These are phyloP conservation scores for Lipomyces kockii DNA, from an alignment of 805 yeast species.

Conservation along the genomic window DNA sequence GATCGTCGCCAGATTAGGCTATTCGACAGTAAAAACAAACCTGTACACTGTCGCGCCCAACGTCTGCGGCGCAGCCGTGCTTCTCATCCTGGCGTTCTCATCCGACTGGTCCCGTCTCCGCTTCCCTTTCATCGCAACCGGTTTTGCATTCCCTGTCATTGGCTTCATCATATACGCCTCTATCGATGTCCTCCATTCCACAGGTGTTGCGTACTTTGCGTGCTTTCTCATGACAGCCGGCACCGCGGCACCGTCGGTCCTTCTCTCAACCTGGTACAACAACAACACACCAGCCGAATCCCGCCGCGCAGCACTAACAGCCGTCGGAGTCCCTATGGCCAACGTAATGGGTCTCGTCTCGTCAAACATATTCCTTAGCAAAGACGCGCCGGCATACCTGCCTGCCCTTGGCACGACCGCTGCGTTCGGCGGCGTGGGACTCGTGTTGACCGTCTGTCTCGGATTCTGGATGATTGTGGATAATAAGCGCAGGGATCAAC, in stretches of 20 bases:
- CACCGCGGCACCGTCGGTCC: conserved; percentile 53
- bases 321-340: conserved; percentile 58
- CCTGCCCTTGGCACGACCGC: conserved; percentile 56
- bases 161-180: conserved; percentile 56
- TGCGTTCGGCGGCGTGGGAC: conserved; percentile 53
- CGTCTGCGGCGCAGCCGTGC: conserved; percentile 53
- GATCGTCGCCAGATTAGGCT: conserved; percentile 60
- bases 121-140: conserved; percentile 48
- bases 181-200: conserved; percentile 48
- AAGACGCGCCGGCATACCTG: conserved; percentile 57
- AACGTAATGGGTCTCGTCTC: conserved; percentile 61
- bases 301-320: conserved; percentile 52
- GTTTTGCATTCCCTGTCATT: conserved; percentile 49
- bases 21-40: conserved; percentile 70
- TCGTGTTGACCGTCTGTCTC: conserved; percentile 43
- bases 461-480: conserved; percentile 49
- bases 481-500: conserved; percentile 49
- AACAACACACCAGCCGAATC: conserved; percentile 54
- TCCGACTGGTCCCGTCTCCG: conserved; percentile 51
- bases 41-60: conserved; percentile 44
- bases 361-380: conserved; percentile 54
- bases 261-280: conserved; percentile 56
- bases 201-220: conserved; percentile 51
- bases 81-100: conserved; percentile 47
- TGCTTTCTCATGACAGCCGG: conserved; percentile 56